These are phyloP conservation scores for Aspergillus carlsbadensis DNA, from an alignment of 495 filamentous ascomycete genomes.

Conservation along the genomic window DNA sequence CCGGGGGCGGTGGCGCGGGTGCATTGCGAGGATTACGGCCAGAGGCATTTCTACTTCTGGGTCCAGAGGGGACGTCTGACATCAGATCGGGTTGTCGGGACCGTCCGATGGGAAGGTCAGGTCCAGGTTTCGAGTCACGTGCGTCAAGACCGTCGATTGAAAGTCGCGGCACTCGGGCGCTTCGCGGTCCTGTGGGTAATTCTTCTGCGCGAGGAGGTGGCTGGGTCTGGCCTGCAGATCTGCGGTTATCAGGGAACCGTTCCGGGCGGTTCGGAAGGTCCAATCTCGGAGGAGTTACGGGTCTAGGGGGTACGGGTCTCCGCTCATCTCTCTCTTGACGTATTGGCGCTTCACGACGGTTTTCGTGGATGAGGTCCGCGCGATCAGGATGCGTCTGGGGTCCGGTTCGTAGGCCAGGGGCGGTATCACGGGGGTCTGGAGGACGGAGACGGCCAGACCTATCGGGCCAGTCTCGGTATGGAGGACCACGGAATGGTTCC, in stretches of 20 bases:
- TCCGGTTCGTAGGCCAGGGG: conserved; percentile 16
- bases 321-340: conserved; percentile 41
- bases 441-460: conserved; percentile 35
- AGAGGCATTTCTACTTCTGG: conserved; percentile 49
- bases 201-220: conserved; percentile 32
- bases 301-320: conserved; percentile 25
- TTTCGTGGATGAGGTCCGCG: conserved; percentile 37
- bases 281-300: conserved; percentile 30
- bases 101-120: conserved; percentile 56
- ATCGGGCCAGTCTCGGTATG: conserved; percentile 43
- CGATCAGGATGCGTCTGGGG: conserved; percentile 33
- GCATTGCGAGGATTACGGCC: conserved; percentile 36
- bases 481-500: conserved; percentile 42
- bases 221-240: conserved; percentile 25
- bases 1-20: conserved; percentile 25
- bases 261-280: conserved; percentile 40
- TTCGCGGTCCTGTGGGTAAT: conserved; percentile 41
- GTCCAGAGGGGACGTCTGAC: conserved; percentile 68
- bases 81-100: conserved; percentile 52
- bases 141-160: conserved; percentile 25
- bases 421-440: conserved; percentile 21
- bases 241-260: conserved; percentile 38
- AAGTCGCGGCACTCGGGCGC: conserved; percentile 28
- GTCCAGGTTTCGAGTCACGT: conserved; percentile 26
- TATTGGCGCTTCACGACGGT: conserved; percentile 33